A percentile compares a stretch with the other conserved stretches of the same genome.
Evolutionary conservation across 805 yeast species (phyloP).

Genomic region (Barnettozyma californica): DNA sequence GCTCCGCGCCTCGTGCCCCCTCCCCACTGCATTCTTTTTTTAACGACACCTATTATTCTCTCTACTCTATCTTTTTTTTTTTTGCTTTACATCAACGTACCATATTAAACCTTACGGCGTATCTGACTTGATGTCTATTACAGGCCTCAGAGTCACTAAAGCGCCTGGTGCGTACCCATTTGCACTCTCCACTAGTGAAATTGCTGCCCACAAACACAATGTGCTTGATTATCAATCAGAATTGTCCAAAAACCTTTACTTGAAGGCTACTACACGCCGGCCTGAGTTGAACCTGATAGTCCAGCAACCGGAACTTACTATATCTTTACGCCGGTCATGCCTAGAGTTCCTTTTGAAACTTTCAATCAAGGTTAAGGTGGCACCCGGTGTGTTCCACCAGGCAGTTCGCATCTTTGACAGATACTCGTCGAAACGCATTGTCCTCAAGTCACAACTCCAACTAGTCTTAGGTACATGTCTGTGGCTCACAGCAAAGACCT

Average conservation of each 20-base stretch:
- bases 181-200: slow-evolving; percentile 44
- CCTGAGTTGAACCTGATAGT: slow-evolving; percentile 64
- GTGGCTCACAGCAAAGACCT: slow-evolving; percentile 88
- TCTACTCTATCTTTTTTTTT: not conserved
- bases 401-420: slow-evolving; percentile 80
- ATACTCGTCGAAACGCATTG: slow-evolving; percentile 83
- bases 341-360: slow-evolving; percentile 78
- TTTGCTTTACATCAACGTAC: no score
- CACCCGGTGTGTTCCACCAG: slow-evolving; percentile 63
- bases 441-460: slow-evolving; percentile 81
- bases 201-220: slow-evolving; percentile 38
- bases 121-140: slow-evolving; percentile 14
- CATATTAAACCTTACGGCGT: no score
- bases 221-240: slow-evolving; percentile 51
- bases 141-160: slow-evolving; percentile 35
- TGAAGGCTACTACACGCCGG: slow-evolving; percentile 33
- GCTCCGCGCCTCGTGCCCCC: no score
- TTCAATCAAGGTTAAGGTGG: slow-evolving; percentile 55
- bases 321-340: slow-evolving; percentile 65
- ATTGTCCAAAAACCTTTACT: slow-evolving; percentile 35
- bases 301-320: slow-evolving; percentile 83
- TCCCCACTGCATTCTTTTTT: no score
- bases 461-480: slow-evolving; percentile 86
- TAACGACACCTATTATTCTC: no score
- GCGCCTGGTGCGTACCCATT: slow-evolving; percentile 47